Evolutionary conservation across 192 early-diverging fungal species (phyloP).

Genomic region (Entomortierella beljakovae): DNA sequence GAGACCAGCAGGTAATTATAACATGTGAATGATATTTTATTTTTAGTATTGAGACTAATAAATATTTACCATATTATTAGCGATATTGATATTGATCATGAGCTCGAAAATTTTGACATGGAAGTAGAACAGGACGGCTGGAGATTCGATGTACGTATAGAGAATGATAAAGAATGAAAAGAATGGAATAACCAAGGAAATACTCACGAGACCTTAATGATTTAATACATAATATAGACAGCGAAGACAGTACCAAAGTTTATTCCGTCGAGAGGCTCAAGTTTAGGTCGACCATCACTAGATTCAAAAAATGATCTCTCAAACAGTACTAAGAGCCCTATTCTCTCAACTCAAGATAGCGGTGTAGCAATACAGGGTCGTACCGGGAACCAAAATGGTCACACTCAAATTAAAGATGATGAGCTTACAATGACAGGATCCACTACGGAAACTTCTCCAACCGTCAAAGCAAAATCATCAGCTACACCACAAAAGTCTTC

Average conservation of each 20-base stretch:
- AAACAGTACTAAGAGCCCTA: conserved; percentile 13
- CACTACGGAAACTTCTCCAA: conserved; percentile 21
- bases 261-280: conserved; percentile 34
- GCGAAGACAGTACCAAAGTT: conserved; percentile 24
- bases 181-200: no score
- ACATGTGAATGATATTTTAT: neutral
- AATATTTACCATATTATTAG: conserved; percentile 19
- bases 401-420: conserved; percentile 4
- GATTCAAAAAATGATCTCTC: conserved; percentile 23
- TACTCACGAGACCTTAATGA: neutral
- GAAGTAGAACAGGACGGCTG: conserved; percentile 59
- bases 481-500: conserved; percentile 16
- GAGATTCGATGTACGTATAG: conserved; percentile 64
- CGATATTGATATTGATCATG: conserved; percentile 57
- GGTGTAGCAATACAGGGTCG: conserved; percentile 39
- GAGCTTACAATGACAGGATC: conserved; percentile 11
- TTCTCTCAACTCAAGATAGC: conserved; percentile 39
- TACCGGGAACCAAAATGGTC: conserved; percentile 12
- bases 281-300: conserved; percentile 24
- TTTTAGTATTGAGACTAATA: neutral
- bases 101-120: conserved; percentile 58
- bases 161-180: no score
- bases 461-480: conserved; percentile 35
- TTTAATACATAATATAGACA: conserved; percentile 12
- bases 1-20: conserved; percentile 41